These are phyloP conservation scores for Flagelloscypha sp. DNA, from an alignment of 768 basidiomycete genomes.

Conservation along the genomic window DNA sequence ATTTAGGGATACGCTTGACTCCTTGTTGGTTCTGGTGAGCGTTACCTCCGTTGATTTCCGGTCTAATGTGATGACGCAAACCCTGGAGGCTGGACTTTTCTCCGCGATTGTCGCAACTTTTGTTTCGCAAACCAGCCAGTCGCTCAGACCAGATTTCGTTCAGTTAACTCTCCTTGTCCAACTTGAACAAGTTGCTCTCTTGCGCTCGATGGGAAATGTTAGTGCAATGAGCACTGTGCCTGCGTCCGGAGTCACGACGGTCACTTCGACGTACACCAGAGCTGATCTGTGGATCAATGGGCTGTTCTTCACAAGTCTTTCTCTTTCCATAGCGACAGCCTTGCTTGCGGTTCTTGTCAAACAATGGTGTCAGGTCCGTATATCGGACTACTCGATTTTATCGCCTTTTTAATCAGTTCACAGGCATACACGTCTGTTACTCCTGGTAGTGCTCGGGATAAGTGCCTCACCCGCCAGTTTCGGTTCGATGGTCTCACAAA, in stretches of 20 bases:
- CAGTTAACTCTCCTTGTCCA: too few species aligned
- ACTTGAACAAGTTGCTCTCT: too few species aligned
- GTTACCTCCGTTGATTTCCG: too few species aligned
- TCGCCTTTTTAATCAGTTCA: too few species aligned
- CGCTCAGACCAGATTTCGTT: neutral
- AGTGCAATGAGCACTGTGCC: too few species aligned
- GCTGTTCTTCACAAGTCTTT: constrained; percentile 1
- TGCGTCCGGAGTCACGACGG: too few species aligned
- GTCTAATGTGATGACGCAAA: neutral
- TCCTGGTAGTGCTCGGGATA: constrained; percentile 1
- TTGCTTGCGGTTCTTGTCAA: constrained; percentile 7
- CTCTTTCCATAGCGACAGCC: constrained; percentile 9
- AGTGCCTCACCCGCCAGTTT: constrained; percentile 9
- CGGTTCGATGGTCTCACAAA: constrained; percentile 11
- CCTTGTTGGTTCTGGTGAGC: neutral
- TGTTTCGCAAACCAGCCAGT: neutral
- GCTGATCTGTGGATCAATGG: constrained; percentile 5
- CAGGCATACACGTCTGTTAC: constrained; percentile 3
- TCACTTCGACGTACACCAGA: too few species aligned
- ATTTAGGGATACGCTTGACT: constrained; percentile 1
- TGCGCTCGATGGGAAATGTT: too few species aligned
- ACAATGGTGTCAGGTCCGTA: too few species aligned
- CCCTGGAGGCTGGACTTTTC: neutral
- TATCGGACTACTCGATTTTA: too few species aligned
- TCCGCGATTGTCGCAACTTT: constrained; percentile 1